phyloP scores from a whole-genome alignment of 805 yeast genomes.

The Ogataea neopini region DNA sequence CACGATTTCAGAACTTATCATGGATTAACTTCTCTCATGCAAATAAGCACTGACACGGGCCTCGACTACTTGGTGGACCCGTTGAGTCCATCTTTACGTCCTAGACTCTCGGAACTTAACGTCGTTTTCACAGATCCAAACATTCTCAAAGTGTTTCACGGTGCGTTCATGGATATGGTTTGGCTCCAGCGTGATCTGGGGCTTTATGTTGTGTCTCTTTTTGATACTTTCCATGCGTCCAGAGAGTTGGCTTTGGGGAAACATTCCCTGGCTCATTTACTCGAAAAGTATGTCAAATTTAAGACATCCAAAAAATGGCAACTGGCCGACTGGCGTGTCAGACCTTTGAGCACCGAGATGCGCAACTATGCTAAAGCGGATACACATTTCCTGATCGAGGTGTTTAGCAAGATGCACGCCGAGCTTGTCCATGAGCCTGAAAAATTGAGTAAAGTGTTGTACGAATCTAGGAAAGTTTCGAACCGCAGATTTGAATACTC shows the following conservation, averaged over 20 bases:
- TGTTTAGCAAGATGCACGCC: slow-evolving; percentile 73
- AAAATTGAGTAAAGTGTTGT: slow-evolving; percentile 58
- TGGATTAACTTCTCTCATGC: slow-evolving; percentile 93
- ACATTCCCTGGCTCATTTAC: slow-evolving; percentile 78
- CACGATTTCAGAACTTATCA: slow-evolving; percentile 89
- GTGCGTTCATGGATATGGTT: slow-evolving; percentile 93
- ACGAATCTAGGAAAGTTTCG: slow-evolving; percentile 78
- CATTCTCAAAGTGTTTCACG: slow-evolving; percentile 88
- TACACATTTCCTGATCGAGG: slow-evolving; percentile 84
- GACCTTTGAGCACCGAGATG: slow-evolving; percentile 82
- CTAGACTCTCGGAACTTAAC: slow-evolving; percentile 67
- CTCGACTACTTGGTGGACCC: slow-evolving; percentile 87
- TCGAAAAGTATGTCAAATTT: slow-evolving; percentile 79
- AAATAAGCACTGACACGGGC: slow-evolving; percentile 66
- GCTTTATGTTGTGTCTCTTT: slow-evolving; percentile 79
- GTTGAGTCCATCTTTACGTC: slow-evolving; percentile 58
- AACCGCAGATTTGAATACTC: slow-evolving; percentile 79
- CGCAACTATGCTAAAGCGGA: slow-evolving; percentile 88
- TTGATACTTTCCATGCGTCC: slow-evolving; percentile 93
- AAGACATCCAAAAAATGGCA: slow-evolving; percentile 93
- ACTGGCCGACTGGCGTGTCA: slow-evolving; percentile 91
- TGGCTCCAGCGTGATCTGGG: slow-evolving; percentile 98
- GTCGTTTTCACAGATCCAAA: slow-evolving; percentile 76
- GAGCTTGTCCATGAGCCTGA: slow-evolving; percentile 50
- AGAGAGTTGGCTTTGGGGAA: slow-evolving; percentile 75